These are phyloP conservation scores for Microthlaspi erraticum DNA, from an alignment of 345 rosid species.

Conservation along the genomic window DNA sequence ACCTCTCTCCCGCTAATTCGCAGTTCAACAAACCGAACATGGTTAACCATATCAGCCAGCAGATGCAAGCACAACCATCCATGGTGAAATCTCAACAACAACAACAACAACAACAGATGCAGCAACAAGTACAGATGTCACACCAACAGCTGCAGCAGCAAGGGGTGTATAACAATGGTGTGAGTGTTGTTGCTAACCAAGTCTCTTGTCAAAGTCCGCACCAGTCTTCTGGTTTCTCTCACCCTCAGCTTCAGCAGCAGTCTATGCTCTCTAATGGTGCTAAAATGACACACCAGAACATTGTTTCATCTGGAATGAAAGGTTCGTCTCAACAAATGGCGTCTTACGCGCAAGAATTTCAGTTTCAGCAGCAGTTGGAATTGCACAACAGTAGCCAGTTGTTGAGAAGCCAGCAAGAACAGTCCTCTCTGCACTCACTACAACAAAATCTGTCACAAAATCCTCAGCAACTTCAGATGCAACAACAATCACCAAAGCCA, in stretches of 20 bases:
- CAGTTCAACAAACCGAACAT: constrained; percentile 69
- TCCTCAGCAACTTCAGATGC: constrained; percentile 61
- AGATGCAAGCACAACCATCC: constrained; percentile 57
- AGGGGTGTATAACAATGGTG: constrained; percentile 50
- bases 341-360: constrained; percentile 65
- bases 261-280: constrained; percentile 56
- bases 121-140: constrained; percentile 48
- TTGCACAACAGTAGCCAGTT: constrained; percentile 56
- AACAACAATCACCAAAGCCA: constrained; percentile 64
- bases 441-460: constrained; percentile 64
- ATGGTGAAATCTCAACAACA: constrained; percentile 76
- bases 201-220: constrained; percentile 37
- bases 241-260: constrained; percentile 54
- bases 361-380: constrained; percentile 69
- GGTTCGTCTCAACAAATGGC: constrained; percentile 61
- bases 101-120: constrained; percentile 68
- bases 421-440: constrained; percentile 55
- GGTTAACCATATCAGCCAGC: constrained; percentile 61
- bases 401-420: constrained; percentile 72
- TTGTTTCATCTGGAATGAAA: constrained; percentile 49
- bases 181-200: constrained; percentile 52
- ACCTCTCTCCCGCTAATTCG: constrained; percentile 53
- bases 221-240: constrained; percentile 43
- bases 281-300: constrained; percentile 53
- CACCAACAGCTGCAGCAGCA: constrained; percentile 50